A percentile compares a stretch with the other conserved stretches of the same genome.
These are phyloP conservation scores for Cercospora canescens DNA, from an alignment of 2,329 filamentous ascomycete genomes.

Conservation along the genomic window DNA sequence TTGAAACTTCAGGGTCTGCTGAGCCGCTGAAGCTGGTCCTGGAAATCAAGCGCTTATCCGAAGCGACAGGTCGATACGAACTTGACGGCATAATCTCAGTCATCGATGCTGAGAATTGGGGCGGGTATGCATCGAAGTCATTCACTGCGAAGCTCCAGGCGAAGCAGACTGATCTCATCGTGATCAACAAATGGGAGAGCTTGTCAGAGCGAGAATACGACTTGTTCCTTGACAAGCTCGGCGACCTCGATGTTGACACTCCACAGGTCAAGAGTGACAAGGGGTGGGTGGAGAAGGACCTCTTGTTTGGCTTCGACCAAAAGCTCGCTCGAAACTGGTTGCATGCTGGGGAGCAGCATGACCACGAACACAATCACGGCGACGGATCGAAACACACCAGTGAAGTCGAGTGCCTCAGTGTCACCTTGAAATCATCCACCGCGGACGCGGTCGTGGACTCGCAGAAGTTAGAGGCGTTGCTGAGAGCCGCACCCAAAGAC, in stretches of 20 bases:
- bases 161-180: conserved; percentile 82
- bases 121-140: conserved; percentile 86
- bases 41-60: conserved; percentile 78
- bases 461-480: conserved; percentile 62
- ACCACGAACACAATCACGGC: conserved; percentile 44
- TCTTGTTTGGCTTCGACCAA: conserved; percentile 86
- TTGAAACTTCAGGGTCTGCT: conserved; percentile 88
- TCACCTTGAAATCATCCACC: conserved; percentile 56
- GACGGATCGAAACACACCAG: conserved; percentile 63
- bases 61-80: conserved; percentile 68
- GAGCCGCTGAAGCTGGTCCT: conserved; percentile 83
- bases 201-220: conserved; percentile 74
- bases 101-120: conserved; percentile 93
- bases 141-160: conserved; percentile 89
- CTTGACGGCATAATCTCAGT: conserved; percentile 88
- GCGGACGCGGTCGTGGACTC: conserved; percentile 57
- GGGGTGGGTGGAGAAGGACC: conserved; percentile 73
- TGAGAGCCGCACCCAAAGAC: conserved; percentile 79
- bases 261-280: conserved; percentile 79
- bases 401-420: conserved; percentile 88
- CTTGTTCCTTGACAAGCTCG: conserved; percentile 73
- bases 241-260: conserved; percentile 76
- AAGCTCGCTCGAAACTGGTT: conserved; percentile 62
- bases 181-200: conserved; percentile 90
- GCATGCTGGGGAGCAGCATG: conserved; percentile 39